These are phyloP conservation scores for Cucurbita ficifolia DNA, from an alignment of 306 rosid species.

Conservation along the genomic window DNA sequence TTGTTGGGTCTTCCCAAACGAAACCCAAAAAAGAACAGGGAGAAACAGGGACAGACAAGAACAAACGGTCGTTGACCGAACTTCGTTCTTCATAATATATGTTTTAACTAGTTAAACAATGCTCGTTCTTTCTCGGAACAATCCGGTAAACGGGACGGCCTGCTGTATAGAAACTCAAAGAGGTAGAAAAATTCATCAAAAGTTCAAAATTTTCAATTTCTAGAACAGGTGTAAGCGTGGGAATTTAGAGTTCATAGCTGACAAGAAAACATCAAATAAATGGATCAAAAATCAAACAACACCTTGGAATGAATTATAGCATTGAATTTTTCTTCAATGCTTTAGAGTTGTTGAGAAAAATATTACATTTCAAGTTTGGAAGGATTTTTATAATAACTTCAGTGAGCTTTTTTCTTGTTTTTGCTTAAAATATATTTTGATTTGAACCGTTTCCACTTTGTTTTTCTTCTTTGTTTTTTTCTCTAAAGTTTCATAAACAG, in stretches of 20 bases:
- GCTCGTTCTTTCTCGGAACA: too few species aligned
- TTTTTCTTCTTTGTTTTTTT: background rate
- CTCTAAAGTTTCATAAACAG: background rate
- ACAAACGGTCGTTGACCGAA: too few species aligned
- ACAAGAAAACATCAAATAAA: background rate
- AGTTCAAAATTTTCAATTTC: background rate
- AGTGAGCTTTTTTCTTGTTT: background rate
- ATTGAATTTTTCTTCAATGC: background rate
- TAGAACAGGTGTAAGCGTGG: background rate
- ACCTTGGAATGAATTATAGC: background rate
- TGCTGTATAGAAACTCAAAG: background rate
- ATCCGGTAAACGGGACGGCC: too few species aligned
- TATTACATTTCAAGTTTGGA: background rate
- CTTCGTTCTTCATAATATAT: too few species aligned
- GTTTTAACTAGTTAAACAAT: too few species aligned
- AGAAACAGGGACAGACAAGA: background rate
- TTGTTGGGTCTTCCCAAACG: constrained; percentile 49
- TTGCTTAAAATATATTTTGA: background rate
- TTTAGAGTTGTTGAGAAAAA: background rate
- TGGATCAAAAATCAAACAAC: background rate
- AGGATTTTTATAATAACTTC: background rate
- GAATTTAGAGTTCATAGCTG: background rate
- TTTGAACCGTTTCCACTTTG: background rate
- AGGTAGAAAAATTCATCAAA: background rate
- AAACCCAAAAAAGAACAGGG: background rate